Base-by-base conservation (phyloP, 495 filamentous ascomycete genomes). In the Podospora sp. region DNA sequence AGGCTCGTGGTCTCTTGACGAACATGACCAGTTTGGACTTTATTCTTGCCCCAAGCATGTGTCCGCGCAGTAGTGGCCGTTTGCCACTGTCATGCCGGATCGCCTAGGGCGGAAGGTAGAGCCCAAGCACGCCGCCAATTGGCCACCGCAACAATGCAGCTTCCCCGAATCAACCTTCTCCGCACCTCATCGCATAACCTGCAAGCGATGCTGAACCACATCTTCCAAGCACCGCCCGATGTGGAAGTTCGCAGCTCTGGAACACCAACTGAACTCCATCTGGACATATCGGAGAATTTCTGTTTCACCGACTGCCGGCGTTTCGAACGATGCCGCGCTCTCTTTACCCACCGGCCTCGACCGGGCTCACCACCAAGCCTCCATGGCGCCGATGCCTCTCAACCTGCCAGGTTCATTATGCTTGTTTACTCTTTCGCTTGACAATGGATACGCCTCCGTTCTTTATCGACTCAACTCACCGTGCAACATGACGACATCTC, bases 241-340 rank as follows among this genome's bases (percentile, higher is more conserved):
- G 26, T 35, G 29, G 25, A 35, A 60, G 26, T 36, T 21, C 36
- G 25, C 29, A 60, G n/a, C 18, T 29, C 57, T 21, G 22, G 20
- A 21, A 21, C 57, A 21, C 57, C 26, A 36, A 35, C 14, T 33
- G 21, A 55, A 26, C 33, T 36, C 29, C 46, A 25, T 57, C 22
- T 40, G 33, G 40, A 26, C 18, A n/a, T 2, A 18, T 65, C 63
- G 63, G 63, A 65, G 63, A 65, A 65, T 65, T 65, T 29, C 26
- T 20, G 33, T 40, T 58, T 63, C 52, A 65, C 50, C 12, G 33
- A 36, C 40, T 58, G 63, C 63, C 63, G 63, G 57, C 52, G 25
- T 27, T 21, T 35, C 29, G 20, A 22, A 40, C 62, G 2, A 22
- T 16, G 22, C 50, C 29, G 26, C 52, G 16, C 40, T 46, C 11